phyloP scores from a whole-genome alignment of 2,329 filamentous ascomycete genomes.

The Xylaria sp. region DNA sequence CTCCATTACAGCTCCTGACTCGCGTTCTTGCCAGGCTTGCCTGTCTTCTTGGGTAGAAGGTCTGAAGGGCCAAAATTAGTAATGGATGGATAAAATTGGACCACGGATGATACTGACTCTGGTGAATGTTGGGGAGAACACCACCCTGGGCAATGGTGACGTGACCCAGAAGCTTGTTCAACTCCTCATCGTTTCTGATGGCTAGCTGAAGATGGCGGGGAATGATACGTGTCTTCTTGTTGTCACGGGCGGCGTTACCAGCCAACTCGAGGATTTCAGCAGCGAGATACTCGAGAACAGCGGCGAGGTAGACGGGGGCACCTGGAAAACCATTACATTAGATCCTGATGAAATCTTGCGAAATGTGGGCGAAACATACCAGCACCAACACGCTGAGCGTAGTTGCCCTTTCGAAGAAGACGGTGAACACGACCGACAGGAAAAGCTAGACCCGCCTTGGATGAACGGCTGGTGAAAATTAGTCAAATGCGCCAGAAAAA shows the following conservation, averaged over 20 bases:
- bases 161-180: conserved; percentile 98
- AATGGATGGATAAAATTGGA: background rate
- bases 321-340: conserved; percentile 38
- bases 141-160: conserved; percentile 97
- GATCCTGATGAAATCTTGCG: background rate
- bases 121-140: conserved; percentile 97
- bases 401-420: conserved; percentile 99
- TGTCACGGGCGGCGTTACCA: conserved; percentile 98
- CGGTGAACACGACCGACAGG: conserved; percentile 99
- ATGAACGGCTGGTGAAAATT: conserved; percentile 80
- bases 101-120: conserved; percentile 74
- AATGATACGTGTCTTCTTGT: conserved; percentile 99
- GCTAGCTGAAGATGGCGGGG: conserved; percentile 98
- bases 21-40: conserved; percentile 89
- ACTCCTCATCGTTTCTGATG: conserved; percentile 98
- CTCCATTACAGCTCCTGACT: conserved; percentile 90
- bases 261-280: conserved; percentile 99
- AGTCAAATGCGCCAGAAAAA: conserved; percentile 48
- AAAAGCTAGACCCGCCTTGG: conserved; percentile 99
- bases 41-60: conserved; percentile 98
- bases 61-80: conserved; percentile 64
- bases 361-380: conserved; percentile 56
- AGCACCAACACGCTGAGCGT: conserved; percentile 98
- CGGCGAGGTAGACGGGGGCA: conserved; percentile 96
- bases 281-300: conserved; percentile 97